Base-by-base conservation (phyloP, 768 basidiomycete species). In the Auriculariales sp. region DNA sequence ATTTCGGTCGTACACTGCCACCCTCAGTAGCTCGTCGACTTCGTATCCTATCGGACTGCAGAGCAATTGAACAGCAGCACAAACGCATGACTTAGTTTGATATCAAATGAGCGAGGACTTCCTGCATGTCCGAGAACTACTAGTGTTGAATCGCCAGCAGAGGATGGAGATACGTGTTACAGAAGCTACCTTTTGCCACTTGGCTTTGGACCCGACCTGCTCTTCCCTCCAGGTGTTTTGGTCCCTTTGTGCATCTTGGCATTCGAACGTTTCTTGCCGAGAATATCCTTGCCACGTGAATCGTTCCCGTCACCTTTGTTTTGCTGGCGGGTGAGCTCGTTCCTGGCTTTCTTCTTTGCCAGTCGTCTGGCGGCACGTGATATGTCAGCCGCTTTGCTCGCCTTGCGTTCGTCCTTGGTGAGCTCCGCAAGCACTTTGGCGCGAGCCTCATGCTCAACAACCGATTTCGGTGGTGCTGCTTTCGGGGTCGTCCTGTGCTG, bases 331-430 rank as follows among this genome's bases (percentile, higher is more conserved):
- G 58, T 64, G 60, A 84, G 70, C 32, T 69, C 62, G 56, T 71
- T 73, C 55, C 81, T 71, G 29, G 79, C 74, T 64, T 83, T 84
- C 67, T 95, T 95, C 77, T 97, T 95, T 34, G 87, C 90, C 63
- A 92, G 61, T 51, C 94, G 71, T 45, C 94, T 70, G 34, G 82
- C 84, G 34, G 90, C 70, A 25, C 94, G 81, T 52, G 87, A 88
- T 1, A 79, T 71, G 62, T 98, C 83, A 22, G 73, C 59, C 2
- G 81, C 72, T 66, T 99, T 99, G 53, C 70, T 77, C 35, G 75
- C 70, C 68, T 93, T 95, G 52, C 94, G 77, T 54, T 84, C 87
- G 19, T 88, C 84, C 64, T 92, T 92, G 14, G 83, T 75, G 33
- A 97, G 68, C 47, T 78, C 74, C 28, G 74, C 77, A 27, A 98